Evolutionary conservation across 1,139 yeast species (phyloP), one percentile per base, ranked within the genome.

Genomic region (Entelexis paramagnoliae): DNA sequence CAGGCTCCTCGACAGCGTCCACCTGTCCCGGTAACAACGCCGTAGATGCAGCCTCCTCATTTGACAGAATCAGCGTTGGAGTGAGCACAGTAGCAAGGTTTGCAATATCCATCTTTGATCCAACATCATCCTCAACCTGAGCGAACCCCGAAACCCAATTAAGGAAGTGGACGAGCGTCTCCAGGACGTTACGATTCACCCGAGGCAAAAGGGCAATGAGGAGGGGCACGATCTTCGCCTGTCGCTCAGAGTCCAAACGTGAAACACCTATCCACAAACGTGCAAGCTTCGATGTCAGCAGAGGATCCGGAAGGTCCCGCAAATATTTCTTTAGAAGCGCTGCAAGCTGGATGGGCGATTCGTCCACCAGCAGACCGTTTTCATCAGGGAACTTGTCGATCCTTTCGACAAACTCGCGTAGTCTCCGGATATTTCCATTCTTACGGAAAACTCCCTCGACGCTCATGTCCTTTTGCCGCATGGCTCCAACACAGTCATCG

Each of bases 91-190:
- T 91, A 1, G 98, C 95, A 56, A 93, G 73, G 65, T 93, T 93
- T 64, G 89, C 95, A 34, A 84, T 78, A 65, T 91, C 97, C 99
- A 93, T 93, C 69, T 89, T 91, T 8, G 96, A 88, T 0, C 98
- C 98, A 5, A 48, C 4, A 33, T 56, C 59, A 35, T 68, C 72
- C 41, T 68, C 71, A 42, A 68, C 78, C 60, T 86, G 91, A 1
- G 97, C 85, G 69, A 93, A 93, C 6, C 97, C 86, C 0, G 97
- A 89, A 1, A 89, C 94, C 97, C 98, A 91, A 66, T 82, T 82
- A 66, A 93, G 78, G 66, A 93, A 93, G 58, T 82, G 81, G 35
- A 89, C 73, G 49, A 93, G 70, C 5, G 89, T 96, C 64, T 93
- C 98, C 51, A 89, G 74, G 49, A 87, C 75, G 64, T 88, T 95